These are phyloP conservation scores for Colletotrichum tofieldiae DNA, from an alignment of 2,329 filamentous ascomycete genomes.

Conservation along the genomic window DNA sequence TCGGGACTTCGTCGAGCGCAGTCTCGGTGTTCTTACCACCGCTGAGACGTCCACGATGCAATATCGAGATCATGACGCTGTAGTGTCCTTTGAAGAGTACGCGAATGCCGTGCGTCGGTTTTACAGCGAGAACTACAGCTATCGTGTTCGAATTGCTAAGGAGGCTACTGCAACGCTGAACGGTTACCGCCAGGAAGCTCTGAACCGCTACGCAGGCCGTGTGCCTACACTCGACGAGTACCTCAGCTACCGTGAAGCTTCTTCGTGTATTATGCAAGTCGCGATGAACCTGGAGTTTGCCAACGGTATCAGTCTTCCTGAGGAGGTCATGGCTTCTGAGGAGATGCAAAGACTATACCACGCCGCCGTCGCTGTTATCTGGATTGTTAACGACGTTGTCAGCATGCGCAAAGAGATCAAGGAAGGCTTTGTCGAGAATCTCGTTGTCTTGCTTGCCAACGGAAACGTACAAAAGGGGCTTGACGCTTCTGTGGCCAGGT, in stretches of 20 bases:
- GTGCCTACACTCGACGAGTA: conserved; percentile 14
- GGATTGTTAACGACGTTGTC: conserved; percentile 32
- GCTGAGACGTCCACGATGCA: background rate
- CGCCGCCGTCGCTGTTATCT: conserved; percentile 25
- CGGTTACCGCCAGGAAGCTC: conserved; percentile 24
- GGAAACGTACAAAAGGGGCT: conserved; percentile 12
- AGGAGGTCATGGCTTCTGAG: conserved; percentile 22
- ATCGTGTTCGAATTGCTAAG: conserved; percentile 12
- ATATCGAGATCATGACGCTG: conserved; percentile 27
- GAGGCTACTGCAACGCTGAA: conserved; percentile 21
- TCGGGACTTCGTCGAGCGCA: conserved; percentile 30
- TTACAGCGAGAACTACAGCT: conserved; percentile 8
- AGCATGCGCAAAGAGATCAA: conserved; percentile 32
- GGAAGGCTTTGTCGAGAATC: conserved; percentile 34
- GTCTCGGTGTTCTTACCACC: conserved; percentile 6
- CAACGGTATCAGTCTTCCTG: conserved; percentile 22
- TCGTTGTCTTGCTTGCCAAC: conserved; percentile 25
- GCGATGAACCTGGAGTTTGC: conserved; percentile 30
- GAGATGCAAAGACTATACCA: conserved; percentile 32
- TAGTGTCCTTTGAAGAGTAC: conserved; percentile 21
- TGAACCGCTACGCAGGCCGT: conserved; percentile 27
- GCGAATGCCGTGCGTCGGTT: background rate
- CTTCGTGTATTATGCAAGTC: conserved; percentile 32
- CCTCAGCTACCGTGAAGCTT: conserved; percentile 25
- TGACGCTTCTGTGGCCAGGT: background rate